phyloP scores from a whole-genome alignment of 2,329 filamentous ascomycete species.

The Alternaria sp. region DNA sequence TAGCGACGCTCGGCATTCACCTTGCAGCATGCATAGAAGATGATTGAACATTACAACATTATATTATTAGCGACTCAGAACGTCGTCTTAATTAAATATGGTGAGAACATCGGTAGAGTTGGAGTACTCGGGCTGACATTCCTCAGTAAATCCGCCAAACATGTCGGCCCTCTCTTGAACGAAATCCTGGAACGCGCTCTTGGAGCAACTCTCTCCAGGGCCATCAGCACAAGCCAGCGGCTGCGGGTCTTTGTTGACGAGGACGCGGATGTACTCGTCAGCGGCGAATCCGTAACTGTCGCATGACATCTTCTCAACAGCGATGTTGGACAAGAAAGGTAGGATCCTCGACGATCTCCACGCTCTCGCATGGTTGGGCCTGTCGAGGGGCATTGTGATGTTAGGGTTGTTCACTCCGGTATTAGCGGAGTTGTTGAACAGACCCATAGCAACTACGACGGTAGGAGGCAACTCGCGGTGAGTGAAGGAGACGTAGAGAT shows the following conservation, averaged over 20 bases:
- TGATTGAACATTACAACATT: neutral
- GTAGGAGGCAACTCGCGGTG: conserved; percentile 73
- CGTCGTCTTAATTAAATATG: conserved; percentile 14
- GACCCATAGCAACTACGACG: conserved; percentile 69
- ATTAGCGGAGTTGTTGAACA: conserved; percentile 72
- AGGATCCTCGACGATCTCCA: conserved; percentile 70
- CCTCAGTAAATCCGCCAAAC: conserved; percentile 53
- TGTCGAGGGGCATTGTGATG: conserved; percentile 68
- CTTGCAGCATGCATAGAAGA: neutral
- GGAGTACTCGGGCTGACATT: conserved; percentile 51
- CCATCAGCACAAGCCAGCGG: conserved; percentile 58
- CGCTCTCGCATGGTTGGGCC: conserved; percentile 67
- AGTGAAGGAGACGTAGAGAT: conserved; percentile 72
- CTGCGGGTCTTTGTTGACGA: conserved; percentile 61
- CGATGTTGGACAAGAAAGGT: conserved; percentile 71
- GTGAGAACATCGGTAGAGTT: conserved; percentile 53
- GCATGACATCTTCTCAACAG: conserved; percentile 70
- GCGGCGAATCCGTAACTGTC: conserved; percentile 61
- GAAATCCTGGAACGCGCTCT: conserved; percentile 52
- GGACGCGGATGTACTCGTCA: conserved; percentile 60
- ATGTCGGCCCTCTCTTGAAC: conserved; percentile 51
- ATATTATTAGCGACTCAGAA: neutral
- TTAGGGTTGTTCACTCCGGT: conserved; percentile 62
- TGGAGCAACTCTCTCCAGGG: conserved; percentile 59
- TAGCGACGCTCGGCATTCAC: conserved; percentile 3